A percentile compares a stretch with the other conserved stretches of the same genome.
phyloP scores from a whole-genome alignment of 768 basidiomycete genomes.

The Cyclocybe cylindracea region DNA sequence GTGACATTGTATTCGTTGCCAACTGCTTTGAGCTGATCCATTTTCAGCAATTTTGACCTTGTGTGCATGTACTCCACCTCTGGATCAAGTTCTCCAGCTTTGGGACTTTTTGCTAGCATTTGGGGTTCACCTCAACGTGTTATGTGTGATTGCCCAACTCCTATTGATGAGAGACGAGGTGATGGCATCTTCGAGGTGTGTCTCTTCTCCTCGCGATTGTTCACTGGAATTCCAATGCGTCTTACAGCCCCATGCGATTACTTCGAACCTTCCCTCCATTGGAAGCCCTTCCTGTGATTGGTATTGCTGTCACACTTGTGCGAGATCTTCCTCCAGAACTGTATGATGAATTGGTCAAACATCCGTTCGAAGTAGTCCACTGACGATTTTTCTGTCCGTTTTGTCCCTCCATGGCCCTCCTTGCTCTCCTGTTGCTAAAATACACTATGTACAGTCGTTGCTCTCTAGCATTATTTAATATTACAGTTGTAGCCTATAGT shows the following conservation, averaged over 20 bases:
- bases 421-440: conserved; percentile 6
- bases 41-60: conserved; percentile 83
- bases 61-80: conserved; percentile 95
- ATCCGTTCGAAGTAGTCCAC: conserved; percentile 67
- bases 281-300: conserved; percentile 83
- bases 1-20: conserved; percentile 20
- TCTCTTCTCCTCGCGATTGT: conserved; percentile 1
- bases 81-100: conserved; percentile 90
- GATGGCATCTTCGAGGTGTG: conserved; percentile 83
- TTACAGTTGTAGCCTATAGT: conserved; percentile 9
- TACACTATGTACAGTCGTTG: background rate
- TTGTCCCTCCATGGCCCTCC: conserved; percentile 13
- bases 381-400: conserved; percentile 10
- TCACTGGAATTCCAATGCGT: conserved; percentile 2
- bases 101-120: conserved; percentile 99
- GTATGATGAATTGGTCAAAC: conserved; percentile 86
- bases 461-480: background rate
- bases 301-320: conserved; percentile 92
- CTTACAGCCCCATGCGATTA: conserved; percentile 85
- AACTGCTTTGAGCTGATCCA: background rate
- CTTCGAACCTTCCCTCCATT: conserved; percentile 93
- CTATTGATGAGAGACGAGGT: conserved; percentile 88
- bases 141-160: conserved; percentile 96
- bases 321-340: conserved; percentile 85
- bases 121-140: conserved; percentile 93